Percentiles rank a stretch among this genome's conserved stretches.
Evolutionary conservation across 805 yeast genomes (phyloP).

Genomic region (Pichia cephalocereana): DNA sequence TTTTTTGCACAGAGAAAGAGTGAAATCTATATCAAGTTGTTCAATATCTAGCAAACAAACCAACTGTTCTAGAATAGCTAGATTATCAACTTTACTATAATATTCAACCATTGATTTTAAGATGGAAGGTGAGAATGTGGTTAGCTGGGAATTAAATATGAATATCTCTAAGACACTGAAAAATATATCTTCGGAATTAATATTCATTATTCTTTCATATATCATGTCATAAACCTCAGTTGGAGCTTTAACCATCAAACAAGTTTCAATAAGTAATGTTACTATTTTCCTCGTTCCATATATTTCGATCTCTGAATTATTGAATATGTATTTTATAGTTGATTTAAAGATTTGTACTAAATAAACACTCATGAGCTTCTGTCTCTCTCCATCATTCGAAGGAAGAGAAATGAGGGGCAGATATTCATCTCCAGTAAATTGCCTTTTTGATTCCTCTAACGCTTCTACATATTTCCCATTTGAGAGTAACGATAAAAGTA

Average conservation of each 20-base stretch:
- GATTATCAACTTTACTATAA: constrained; percentile 32
- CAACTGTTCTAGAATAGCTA: constrained; percentile 51
- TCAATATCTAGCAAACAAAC: constrained; percentile 60
- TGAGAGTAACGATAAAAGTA: constrained; percentile 38
- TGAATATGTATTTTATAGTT: constrained; percentile 36
- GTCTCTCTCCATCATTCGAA: constrained; percentile 31
- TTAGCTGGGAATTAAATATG: constrained; percentile 38
- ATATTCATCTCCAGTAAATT: constrained; percentile 41
- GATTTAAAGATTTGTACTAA: constrained; percentile 50
- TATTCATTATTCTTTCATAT: constrained; percentile 33
- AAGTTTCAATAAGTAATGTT: constrained; percentile 31
- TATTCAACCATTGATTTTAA: constrained; percentile 52
- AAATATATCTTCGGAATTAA: constrained; percentile 30
- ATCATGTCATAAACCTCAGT: constrained; percentile 33
- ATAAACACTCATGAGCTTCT: constrained; percentile 40
- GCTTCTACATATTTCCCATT: constrained; percentile 45
- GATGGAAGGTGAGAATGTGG: constrained; percentile 50
- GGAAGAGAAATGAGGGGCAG: constrained; percentile 53
- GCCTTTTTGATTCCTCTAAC: constrained; percentile 43
- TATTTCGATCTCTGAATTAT: constrained; percentile 1
- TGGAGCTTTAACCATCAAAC: constrained; percentile 28
- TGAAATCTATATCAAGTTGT: constrained; percentile 69
- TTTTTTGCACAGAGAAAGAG: constrained; percentile 51
- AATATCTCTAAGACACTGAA: constrained; percentile 45
- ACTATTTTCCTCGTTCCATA: constrained; percentile 10